Evolutionary conservation across 2,329 filamentous ascomycete species (phyloP).

Genomic region (Colletotrichum plurivorum): DNA sequence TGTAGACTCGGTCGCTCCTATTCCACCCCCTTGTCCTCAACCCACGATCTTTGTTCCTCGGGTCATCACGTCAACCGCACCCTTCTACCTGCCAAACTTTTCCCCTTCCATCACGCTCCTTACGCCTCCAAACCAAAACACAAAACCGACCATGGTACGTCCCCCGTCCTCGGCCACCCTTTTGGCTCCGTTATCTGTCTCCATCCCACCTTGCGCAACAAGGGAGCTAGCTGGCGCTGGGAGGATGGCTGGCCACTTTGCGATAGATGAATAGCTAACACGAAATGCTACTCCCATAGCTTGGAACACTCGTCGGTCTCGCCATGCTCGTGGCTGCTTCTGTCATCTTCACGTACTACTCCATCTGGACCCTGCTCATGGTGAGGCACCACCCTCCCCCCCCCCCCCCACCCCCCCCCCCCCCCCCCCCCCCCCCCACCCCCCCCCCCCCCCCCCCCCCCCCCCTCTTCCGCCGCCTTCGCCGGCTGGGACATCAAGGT

Average conservation of each 20-base stretch:
- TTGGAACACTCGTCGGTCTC: conserved; percentile 85
- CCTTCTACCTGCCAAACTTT: conserved; percentile 11
- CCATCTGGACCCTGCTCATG: conserved; percentile 97
- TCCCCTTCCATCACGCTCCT: conserved; percentile 22
- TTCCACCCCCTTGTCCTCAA: not conserved
- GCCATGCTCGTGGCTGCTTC: conserved; percentile 78
- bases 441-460: too few relatives aligned
- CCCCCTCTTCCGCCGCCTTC: conserved; percentile 13
- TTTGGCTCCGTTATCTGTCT: too few relatives aligned
- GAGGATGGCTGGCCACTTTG: not conserved
- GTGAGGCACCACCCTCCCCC: conserved; percentile 67
- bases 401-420: too few relatives aligned
- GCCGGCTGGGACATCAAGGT: conserved; percentile 16
- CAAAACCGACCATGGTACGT: conserved; percentile 48
- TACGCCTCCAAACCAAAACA: conserved; percentile 4
- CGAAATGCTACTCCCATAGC: conserved; percentile 65
- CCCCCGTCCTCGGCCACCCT: conserved; percentile 1
- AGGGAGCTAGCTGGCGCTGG: conserved; percentile 12
- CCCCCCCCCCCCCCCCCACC: too few relatives aligned
- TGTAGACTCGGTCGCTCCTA: conserved; percentile 6
- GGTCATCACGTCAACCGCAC: not conserved
- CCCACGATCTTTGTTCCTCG: conserved; percentile 5
- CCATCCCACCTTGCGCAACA: conserved; percentile 25
- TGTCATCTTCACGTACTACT: conserved; percentile 86
- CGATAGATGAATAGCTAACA: conserved; percentile 15